phyloP scores from a whole-genome alignment of 2,329 filamentous ascomycete species.

The Beauveria rudraprayagi region DNA sequence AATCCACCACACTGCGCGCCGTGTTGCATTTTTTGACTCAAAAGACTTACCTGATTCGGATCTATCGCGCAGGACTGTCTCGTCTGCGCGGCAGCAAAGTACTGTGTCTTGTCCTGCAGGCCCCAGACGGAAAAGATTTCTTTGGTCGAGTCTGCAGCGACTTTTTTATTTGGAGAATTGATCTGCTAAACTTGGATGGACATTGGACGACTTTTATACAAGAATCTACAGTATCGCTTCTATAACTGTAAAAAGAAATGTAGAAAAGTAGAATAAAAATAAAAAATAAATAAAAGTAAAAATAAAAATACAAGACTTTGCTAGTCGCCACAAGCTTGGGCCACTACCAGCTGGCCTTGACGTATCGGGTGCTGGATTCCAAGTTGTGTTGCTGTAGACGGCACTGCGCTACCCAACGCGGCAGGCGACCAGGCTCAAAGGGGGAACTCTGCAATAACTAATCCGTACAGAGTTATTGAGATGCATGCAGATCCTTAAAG shows the following conservation, averaged over 20 bases:
- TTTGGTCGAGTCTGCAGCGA: background rate
- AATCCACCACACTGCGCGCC: constrained; percentile 1
- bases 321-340: background rate
- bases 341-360: background rate
- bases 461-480: no score
- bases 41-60: constrained; percentile 7
- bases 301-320: background rate
- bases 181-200: background rate
- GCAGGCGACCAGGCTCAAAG: background rate
- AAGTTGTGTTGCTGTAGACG: background rate
- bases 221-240: background rate
- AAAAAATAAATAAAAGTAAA: no score
- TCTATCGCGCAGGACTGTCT: background rate
- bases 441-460: background rate
- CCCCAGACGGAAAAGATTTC: background rate
- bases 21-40: constrained; percentile 7
- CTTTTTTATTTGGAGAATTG: background rate
- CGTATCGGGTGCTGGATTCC: background rate
- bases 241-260: no score
- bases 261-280: no score
- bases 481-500: background rate
- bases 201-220: background rate
- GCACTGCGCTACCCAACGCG: background rate
- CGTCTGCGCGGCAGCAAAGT: constrained; percentile 3
- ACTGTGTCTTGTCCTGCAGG: background rate